Evolutionary conservation across 257 asterid species (phyloP).

Genomic region (Nicotiana tomentosiformis): DNA sequence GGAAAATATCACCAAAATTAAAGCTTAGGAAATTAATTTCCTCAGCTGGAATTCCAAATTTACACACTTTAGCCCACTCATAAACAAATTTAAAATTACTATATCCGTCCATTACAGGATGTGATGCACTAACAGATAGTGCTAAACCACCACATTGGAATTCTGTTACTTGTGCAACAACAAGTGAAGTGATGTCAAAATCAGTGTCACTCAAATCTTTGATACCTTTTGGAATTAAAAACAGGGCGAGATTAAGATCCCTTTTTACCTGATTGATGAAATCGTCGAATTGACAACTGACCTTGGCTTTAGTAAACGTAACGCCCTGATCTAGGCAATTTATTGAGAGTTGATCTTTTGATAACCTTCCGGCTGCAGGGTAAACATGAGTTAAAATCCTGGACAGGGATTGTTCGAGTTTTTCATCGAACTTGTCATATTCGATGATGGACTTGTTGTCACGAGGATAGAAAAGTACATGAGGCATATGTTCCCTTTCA

Average conservation of each 20-base stretch:
- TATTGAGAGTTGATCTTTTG: conserved; percentile 3
- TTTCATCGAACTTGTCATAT: neutral
- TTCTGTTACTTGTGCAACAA: conserved; percentile 2
- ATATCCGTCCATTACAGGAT: neutral
- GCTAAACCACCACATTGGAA: conserved; percentile 18
- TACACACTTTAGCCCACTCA: conserved; percentile 14
- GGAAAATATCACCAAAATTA: conserved; percentile 6
- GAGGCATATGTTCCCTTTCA: conserved; percentile 16
- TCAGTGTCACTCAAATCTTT: neutral
- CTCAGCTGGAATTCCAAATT: neutral
- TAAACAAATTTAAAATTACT: neutral
- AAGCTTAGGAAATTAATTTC: neutral
- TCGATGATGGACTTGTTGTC: neutral
- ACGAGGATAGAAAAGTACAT: conserved; percentile 26
- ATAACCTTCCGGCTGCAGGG: conserved; percentile 34
- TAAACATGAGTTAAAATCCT: conserved; percentile 26
- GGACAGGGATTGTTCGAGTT: conserved; percentile 24
- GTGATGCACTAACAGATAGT: neutral
- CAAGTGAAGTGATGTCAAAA: neutral
- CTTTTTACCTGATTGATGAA: neutral
- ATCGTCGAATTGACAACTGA: neutral
- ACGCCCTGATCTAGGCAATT: conserved; percentile 38
- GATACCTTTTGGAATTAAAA: neutral
- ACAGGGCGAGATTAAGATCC: neutral
- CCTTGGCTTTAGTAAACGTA: conserved; percentile 21